phyloP scores from a whole-genome alignment of 257 asterid species.

The Przewalskia tangutica region DNA sequence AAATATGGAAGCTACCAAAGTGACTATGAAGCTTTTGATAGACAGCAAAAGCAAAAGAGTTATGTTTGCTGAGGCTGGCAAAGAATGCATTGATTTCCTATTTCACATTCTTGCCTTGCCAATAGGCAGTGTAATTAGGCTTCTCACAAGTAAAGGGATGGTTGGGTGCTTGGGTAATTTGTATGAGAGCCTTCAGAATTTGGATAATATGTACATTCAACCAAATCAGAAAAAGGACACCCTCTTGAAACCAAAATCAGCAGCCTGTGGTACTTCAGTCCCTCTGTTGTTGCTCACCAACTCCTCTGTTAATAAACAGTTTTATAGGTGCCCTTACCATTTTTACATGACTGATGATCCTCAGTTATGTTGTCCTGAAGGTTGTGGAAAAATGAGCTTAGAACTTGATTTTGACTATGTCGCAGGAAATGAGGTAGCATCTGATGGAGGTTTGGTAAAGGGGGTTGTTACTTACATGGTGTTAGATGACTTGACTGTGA shows the following conservation, averaged over 20 bases:
- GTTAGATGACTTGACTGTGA: constrained; percentile 23
- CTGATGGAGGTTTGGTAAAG: background rate
- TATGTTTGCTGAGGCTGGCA: background rate
- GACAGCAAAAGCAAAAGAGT: background rate
- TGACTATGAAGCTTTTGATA: background rate
- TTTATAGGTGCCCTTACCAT: background rate
- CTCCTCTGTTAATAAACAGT: background rate
- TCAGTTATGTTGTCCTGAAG: no score
- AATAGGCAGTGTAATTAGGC: background rate
- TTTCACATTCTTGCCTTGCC: background rate
- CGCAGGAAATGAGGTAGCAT: background rate
- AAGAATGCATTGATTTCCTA: background rate
- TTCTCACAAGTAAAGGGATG: background rate
- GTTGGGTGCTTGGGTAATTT: background rate
- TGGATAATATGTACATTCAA: background rate
- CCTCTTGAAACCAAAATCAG: background rate
- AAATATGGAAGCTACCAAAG: background rate
- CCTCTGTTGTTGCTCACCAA: background rate
- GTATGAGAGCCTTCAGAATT: background rate
- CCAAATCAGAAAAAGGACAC: background rate
- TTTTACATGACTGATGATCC: background rate
- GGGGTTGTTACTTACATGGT: constrained; percentile 23
- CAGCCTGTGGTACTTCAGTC: background rate
- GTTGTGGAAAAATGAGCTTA: no score
- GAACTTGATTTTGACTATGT: no score